Evolutionary conservation across 805 yeast genomes (phyloP).

Genomic region (Starmerella tilneyi): DNA sequence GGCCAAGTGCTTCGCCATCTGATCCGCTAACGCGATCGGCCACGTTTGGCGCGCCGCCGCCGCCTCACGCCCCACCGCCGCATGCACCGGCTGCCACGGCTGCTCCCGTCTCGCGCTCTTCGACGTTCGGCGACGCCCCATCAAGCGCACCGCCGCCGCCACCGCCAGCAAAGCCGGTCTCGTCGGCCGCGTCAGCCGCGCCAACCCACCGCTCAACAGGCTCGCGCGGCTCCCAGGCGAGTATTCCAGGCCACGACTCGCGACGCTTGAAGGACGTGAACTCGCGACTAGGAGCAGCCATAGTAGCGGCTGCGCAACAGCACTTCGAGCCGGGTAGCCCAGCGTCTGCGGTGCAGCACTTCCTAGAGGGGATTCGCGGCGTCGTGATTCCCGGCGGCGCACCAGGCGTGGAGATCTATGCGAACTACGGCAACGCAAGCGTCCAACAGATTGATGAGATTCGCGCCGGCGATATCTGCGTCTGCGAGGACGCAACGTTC

Average conservation of each 20-base stretch:
- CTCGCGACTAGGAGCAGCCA: constrained; percentile 41
- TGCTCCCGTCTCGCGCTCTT: background rate
- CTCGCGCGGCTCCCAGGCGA: background rate
- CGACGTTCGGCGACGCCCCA: background rate
- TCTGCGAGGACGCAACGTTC: constrained; percentile 66
- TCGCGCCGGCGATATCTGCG: constrained; percentile 74
- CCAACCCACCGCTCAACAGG: background rate
- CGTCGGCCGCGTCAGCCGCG: too few species aligned
- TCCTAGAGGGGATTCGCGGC: background rate
- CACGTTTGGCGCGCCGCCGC: background rate
- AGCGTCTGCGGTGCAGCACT: background rate
- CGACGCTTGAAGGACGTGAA: constrained; percentile 44
- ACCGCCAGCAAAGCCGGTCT: constrained; percentile 41
- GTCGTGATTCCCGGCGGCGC: background rate
- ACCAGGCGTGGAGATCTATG: constrained; percentile 59
- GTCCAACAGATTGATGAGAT: constrained; percentile 51
- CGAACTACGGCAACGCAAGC: constrained; percentile 41
- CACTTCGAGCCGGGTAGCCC: constrained; percentile 3
- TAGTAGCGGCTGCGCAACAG: constrained; percentile 35
- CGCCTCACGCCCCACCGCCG: background rate
- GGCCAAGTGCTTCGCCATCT: constrained; percentile 5
- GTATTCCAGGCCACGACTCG: background rate
- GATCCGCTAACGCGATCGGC: constrained; percentile 21
- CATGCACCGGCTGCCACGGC: background rate
- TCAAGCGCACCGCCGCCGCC: constrained; percentile 24